Evolutionary conservation across 2,329 filamentous ascomycete species (phyloP).

Genomic region (Fusarium duplospermum): DNA sequence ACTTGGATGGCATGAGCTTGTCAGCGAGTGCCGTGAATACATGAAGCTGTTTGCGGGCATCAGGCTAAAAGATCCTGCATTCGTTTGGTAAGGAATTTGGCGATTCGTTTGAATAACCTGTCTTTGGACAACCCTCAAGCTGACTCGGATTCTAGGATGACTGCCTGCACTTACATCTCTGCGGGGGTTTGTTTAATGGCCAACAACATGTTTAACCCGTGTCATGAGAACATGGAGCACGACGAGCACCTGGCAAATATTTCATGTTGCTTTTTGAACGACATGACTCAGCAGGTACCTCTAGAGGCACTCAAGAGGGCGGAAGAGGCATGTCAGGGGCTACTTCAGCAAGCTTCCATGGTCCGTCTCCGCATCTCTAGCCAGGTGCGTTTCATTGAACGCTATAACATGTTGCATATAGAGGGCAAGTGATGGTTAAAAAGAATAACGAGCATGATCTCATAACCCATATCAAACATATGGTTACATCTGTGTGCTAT

Average conservation of each 20-base stretch:
- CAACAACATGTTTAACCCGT: conserved; percentile 1
- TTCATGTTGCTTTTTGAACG: background rate
- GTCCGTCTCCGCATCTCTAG: background rate
- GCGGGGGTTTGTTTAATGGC: background rate
- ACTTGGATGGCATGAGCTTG: background rate
- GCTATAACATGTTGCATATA: too few species aligned
- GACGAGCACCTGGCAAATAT: background rate
- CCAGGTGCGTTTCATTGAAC: background rate
- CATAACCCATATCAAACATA: background rate
- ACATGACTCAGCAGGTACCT: background rate
- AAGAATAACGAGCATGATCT: background rate
- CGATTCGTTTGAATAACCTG: background rate
- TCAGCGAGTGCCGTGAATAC: background rate
- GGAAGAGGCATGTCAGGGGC: background rate
- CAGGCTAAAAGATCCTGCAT: background rate
- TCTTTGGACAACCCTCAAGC: background rate
- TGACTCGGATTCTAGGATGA: conserved; percentile 7
- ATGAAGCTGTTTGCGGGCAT: background rate
- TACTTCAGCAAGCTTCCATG: background rate
- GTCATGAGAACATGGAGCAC: background rate
- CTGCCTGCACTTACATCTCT: background rate
- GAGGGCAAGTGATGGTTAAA: too few species aligned
- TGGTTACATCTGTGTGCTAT: background rate
- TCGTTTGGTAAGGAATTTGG: background rate
- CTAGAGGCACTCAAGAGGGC: background rate